Evolutionary conservation across 2,329 filamentous ascomycete genomes (phyloP), one percentile per base, ranked within the genome.

Genomic region (Talaromyces verruculosus): DNA sequence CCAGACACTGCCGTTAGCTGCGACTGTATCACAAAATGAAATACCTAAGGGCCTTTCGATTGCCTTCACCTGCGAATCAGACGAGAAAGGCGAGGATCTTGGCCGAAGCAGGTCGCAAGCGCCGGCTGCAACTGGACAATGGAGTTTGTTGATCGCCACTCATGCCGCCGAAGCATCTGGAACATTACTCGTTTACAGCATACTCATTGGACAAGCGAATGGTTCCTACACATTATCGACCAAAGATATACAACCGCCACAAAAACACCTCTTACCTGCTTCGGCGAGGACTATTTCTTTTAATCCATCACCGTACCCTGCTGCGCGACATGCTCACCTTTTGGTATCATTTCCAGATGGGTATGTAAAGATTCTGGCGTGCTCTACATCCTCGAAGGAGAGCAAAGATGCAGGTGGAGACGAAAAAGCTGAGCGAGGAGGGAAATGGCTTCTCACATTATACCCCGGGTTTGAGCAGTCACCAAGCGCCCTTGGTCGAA

Each of bases 331-430:
- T 72, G 82, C 84, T 0, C 82, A 83, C 53, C 73, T 89, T 11
- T 78, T 89, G 8, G 77, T 89, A 6, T 79, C 82, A 1, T 85
- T 88, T 65, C 73, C 80, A 1, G 80, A 78, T n/a, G 86, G 87
- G 5, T 81, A 79, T 49, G 84, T 86, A 33, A 85, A 86, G 63
- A 78, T 89, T 15, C 87, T 86, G 70, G 84, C 87, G 63, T 84
- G 83, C 30, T 81, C 86, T 37, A 77, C 82, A 17, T 72, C 69
- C 25, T 76, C 72, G 49, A 65, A 68, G 17, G 69, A 69, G 6
- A 76, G 70, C 57, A 61, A 61, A 15, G 57, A 71, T 17, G 66
- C 68, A 6, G 71, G 75, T 5, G 76, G 77, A 13, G 70, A 71
- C 22, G 77, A 78, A 10, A 72, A 67, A 13, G 69, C 71, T 6